These are phyloP conservation scores for Ambrosiella cleistominuta DNA, from an alignment of 2,329 filamentous ascomycete genomes.

Conservation along the genomic window DNA sequence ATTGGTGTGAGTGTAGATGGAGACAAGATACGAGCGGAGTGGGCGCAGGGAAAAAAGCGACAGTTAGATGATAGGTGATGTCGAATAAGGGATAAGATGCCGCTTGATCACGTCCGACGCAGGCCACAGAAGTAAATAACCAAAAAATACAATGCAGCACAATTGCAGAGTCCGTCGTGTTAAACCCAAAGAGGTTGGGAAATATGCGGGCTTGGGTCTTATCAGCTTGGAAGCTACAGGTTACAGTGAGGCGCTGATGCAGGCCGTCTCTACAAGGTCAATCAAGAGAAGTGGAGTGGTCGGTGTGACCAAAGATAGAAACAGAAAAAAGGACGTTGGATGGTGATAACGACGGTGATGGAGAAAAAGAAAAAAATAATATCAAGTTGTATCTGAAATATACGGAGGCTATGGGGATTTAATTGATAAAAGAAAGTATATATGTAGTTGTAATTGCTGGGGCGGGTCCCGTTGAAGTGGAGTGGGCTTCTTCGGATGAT, in stretches of 20 bases:
- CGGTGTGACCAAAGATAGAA: not conserved
- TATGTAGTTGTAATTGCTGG: not conserved
- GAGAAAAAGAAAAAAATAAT: not conserved
- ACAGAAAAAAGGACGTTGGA: too few species aligned
- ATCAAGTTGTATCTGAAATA: not conserved
- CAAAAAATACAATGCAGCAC: not conserved
- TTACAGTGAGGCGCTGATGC: not conserved
- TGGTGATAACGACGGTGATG: not conserved
- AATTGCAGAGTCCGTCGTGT: not conserved
- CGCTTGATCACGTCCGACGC: not conserved
- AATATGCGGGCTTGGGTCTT: slow-evolving; percentile 1
- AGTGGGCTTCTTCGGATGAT: not conserved
- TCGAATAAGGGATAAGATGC: too few species aligned
- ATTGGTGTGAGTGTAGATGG: not conserved
- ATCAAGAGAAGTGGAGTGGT: not conserved
- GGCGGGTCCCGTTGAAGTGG: not conserved
- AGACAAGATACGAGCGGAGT: too few species aligned
- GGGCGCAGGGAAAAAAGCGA: too few species aligned
- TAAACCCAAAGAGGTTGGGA: slow-evolving; percentile 5
- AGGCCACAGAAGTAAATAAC: too few species aligned
- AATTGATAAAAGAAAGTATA: not conserved
- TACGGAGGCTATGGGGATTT: not conserved
- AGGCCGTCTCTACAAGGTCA: not conserved
- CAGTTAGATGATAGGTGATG: too few species aligned
- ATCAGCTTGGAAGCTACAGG: not conserved